Evolutionary conservation across 1,139 yeast species (phyloP).

Genomic region (Debaryomyces coudertii): DNA sequence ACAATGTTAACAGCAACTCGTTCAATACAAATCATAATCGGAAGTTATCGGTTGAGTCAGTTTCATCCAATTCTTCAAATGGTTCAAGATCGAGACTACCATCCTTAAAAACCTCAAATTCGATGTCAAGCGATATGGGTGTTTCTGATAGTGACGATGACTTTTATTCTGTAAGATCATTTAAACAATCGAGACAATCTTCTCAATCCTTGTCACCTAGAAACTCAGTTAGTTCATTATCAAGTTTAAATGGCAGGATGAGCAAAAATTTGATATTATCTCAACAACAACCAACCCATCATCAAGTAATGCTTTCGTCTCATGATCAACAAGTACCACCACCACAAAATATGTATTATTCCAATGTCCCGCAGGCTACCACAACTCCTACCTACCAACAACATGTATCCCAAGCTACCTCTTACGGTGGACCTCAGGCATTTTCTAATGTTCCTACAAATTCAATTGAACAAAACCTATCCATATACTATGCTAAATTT

Average conservation of each 20-base stretch:
- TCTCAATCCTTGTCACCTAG: slow-evolving; percentile 47
- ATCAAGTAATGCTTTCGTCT: slow-evolving; percentile 9
- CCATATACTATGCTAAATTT: slow-evolving; percentile 52
- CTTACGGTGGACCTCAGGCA: slow-evolving; percentile 1
- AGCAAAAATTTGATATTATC: slow-evolving; percentile 25
- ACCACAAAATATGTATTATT: slow-evolving; percentile 10
- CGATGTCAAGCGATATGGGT: slow-evolving; percentile 26
- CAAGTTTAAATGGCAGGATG: slow-evolving; percentile 50
- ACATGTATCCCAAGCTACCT: background rate
- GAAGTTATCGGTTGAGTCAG: slow-evolving; percentile 41
- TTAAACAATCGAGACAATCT: slow-evolving; percentile 22
- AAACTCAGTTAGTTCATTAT: slow-evolving; percentile 46
- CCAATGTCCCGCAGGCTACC: background rate
- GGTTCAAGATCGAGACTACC: slow-evolving; percentile 36
- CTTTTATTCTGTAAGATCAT: slow-evolving; percentile 35
- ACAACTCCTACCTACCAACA: background rate
- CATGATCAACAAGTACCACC: slow-evolving; percentile 9
- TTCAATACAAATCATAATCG: slow-evolving; percentile 22
- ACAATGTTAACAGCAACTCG: slow-evolving; percentile 4
- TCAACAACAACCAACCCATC: slow-evolving; percentile 11
- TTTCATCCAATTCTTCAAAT: slow-evolving; percentile 35
- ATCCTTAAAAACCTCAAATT: slow-evolving; percentile 31
- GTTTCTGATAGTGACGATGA: slow-evolving; percentile 47
- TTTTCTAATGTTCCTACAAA: slow-evolving; percentile 17
- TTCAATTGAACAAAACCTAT: slow-evolving; percentile 27